Evolutionary conservation across 345 rosid species (phyloP), one percentile per base, ranked within the genome.

Genomic region (Viola odorata): DNA sequence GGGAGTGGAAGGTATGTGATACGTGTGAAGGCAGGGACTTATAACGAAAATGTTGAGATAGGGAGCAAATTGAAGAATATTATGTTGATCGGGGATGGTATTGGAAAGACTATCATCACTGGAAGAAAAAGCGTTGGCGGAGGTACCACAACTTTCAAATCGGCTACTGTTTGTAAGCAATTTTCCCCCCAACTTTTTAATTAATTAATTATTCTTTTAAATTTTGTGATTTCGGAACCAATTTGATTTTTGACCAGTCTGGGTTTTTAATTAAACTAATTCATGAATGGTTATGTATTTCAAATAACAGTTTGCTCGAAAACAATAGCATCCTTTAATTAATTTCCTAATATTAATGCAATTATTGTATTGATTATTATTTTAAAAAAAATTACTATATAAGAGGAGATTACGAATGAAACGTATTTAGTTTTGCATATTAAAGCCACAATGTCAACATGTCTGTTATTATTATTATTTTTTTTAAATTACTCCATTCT

Each of bases 51-150:
- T 44, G 66, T 74, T 8, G 62, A 74, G 68, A 64, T 80, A 6
- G 71, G 62, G 3, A 71, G n/a, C 4, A 59, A 41, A 3, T 41
- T 69, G 66, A 70, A 69, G 63, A 71, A 80, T 45, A 51, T 80
- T 11, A 69, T 77, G 79, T 37, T 80, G 15, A 62, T 61, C 1
- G 79, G 84, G 3, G 84, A 77, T 17, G 81, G 84, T 5, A 60
- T 71, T 7, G 66, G 61, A 40, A 17, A 72, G 50, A 77, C 81
- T n/a, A 62, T 80, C 8, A 73, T 80, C 15, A 72, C 79, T 0
- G 79, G 84, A 2, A 65, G 77, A 52, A 77, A 60, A n/a, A 80
- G 81, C 60, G 81, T 67, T 11, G 71, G 71, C 7, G 77, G 79
- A 51, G 79, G 81, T 14, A 37, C 65, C 53, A 77, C 81, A 5